These are phyloP conservation scores for Quercus glauca DNA, from an alignment of 306 rosid species.

Conservation along the genomic window DNA sequence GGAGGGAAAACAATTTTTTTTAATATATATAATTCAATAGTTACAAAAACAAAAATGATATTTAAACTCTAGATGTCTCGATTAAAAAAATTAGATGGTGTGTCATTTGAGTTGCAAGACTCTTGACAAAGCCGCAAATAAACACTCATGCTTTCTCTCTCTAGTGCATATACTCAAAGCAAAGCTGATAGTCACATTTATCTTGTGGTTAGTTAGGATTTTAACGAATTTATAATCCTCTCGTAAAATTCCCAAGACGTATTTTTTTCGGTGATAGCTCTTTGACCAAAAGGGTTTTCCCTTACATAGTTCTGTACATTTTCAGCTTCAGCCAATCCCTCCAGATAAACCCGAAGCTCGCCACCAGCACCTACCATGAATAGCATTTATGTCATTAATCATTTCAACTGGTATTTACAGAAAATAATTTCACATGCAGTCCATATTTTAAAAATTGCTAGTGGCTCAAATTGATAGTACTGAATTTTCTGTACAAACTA, in stretches of 20 bases:
- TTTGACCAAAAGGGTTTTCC: slow-evolving; percentile 64
- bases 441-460: neutral
- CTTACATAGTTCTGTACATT: slow-evolving; percentile 44
- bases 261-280: slow-evolving; percentile 37
- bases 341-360: slow-evolving; percentile 50
- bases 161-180: neutral
- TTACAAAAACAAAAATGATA: too few relatives aligned
- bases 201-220: slow-evolving; percentile 17
- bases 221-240: slow-evolving; percentile 30
- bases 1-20: too few relatives aligned
- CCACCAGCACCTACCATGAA: slow-evolving; percentile 56
- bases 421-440: neutral
- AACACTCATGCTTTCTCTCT: neutral
- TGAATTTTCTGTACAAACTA: neutral
- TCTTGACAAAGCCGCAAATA: neutral
- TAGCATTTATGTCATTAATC: neutral
- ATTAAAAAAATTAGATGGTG: too few relatives aligned
- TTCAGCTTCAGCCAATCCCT: slow-evolving; percentile 50
- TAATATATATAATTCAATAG: neutral
- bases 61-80: too few relatives aligned
- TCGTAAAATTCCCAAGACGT: slow-evolving; percentile 63
- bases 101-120: too few relatives aligned
- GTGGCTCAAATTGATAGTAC: neutral
- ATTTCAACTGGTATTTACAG: neutral
- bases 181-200: neutral